Evolutionary conservation across 805 yeast genomes (phyloP).

Genomic region (Kodamaea fukazawae): DNA sequence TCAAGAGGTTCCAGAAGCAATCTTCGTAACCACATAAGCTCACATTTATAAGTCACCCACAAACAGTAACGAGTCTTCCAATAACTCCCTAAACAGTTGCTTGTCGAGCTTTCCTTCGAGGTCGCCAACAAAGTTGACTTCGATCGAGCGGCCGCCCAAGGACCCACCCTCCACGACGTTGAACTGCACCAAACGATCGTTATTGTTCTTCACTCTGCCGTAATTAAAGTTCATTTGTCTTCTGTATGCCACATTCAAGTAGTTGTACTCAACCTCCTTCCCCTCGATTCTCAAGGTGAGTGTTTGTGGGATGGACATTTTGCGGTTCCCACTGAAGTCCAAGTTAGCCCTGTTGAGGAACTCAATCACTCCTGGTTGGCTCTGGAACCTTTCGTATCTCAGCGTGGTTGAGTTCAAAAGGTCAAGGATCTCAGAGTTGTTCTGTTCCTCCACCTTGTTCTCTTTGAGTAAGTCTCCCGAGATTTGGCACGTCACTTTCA

Average conservation of each 20-base stretch:
- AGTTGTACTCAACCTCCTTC: slow-evolving; percentile 40
- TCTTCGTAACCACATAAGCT: no score
- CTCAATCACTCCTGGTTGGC: slow-evolving; percentile 43
- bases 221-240: slow-evolving; percentile 44
- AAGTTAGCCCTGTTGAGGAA: slow-evolving; percentile 39
- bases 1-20: no score
- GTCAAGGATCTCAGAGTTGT: slow-evolving; percentile 12
- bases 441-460: slow-evolving; percentile 3
- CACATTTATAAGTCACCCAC: slow-evolving; percentile 7
- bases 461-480: slow-evolving; percentile 32
- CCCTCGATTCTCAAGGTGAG: slow-evolving; percentile 40
- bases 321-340: slow-evolving; percentile 37
- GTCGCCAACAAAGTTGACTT: slow-evolving; percentile 47
- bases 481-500: slow-evolving; percentile 42
- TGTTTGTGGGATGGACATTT: slow-evolving; percentile 36
- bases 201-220: slow-evolving; percentile 16
- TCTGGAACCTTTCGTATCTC: slow-evolving; percentile 26
- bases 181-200: slow-evolving; percentile 37
- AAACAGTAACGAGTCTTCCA: slow-evolving; percentile 22
- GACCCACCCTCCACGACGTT: slow-evolving; percentile 55
- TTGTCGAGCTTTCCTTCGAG: slow-evolving; percentile 19
- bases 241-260: slow-evolving; percentile 42
- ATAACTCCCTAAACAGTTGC: slow-evolving; percentile 22
- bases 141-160: slow-evolving; percentile 52
- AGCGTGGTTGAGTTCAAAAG: slow-evolving; percentile 20